phyloP scores from a whole-genome alignment of 768 basidiomycete species.

The Agaricus sinodeliciosus region DNA sequence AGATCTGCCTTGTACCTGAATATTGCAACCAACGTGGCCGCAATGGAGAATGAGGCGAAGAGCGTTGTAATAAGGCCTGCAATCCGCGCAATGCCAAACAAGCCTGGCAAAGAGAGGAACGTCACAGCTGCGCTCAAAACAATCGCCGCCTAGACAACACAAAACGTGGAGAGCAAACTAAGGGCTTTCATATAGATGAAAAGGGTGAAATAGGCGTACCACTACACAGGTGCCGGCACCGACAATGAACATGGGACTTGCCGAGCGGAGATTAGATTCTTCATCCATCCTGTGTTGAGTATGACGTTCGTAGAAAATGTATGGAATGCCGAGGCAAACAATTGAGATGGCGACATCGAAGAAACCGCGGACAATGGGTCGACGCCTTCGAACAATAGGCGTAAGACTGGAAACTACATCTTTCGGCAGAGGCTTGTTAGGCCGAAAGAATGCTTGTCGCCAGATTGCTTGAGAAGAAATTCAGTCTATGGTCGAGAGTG shows the following conservation, averaged over 20 bases:
- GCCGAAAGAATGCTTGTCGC: constrained; percentile 66
- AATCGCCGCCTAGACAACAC: constrained; percentile 57
- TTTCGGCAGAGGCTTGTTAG: constrained; percentile 57
- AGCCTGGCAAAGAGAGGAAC: constrained; percentile 70
- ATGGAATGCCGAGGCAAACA: constrained; percentile 75
- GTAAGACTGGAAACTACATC: constrained; percentile 30
- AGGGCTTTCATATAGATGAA: constrained; percentile 9
- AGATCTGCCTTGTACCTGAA: constrained; percentile 66
- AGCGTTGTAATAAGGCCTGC: constrained; percentile 63
- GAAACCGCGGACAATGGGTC: constrained; percentile 40
- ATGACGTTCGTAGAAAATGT: constrained; percentile 57
- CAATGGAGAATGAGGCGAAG: constrained; percentile 64
- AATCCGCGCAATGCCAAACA: constrained; percentile 58
- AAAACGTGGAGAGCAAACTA: constrained; percentile 12
- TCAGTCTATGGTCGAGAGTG: not conserved
- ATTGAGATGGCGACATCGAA: constrained; percentile 54
- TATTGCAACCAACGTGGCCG: constrained; percentile 60
- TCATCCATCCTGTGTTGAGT: constrained; percentile 47
- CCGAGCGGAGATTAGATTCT: constrained; percentile 46
- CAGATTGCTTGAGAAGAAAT: constrained; percentile 42
- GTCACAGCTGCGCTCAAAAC: constrained; percentile 78
- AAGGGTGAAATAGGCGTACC: constrained; percentile 32
- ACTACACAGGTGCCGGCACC: constrained; percentile 61
- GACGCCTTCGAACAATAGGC: constrained; percentile 23
- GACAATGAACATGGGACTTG: constrained; percentile 54